Evolutionary conservation across 2,329 filamentous ascomycete genomes (phyloP).

Genomic region (Diaporthe ampelina): DNA sequence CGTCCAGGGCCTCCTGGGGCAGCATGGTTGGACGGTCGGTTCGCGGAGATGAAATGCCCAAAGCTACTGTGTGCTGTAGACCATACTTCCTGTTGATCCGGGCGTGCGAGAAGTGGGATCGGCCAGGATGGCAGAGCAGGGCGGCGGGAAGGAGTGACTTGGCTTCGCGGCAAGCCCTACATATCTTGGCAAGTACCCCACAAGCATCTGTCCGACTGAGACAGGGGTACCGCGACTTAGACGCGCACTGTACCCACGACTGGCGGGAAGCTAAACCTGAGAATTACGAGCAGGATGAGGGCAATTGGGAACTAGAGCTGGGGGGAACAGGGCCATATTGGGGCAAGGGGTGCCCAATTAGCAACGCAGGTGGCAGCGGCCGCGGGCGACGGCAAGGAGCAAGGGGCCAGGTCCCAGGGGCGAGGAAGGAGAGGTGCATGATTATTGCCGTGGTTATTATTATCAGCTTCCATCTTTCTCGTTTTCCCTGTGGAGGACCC

Average conservation of each 20-base stretch:
- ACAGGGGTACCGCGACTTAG: slow-evolving; percentile 19
- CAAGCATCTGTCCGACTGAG: neutral
- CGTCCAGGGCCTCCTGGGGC: neutral
- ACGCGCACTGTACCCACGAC: slow-evolving; percentile 31
- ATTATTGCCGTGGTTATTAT: slow-evolving; percentile 2
- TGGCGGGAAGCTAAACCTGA: slow-evolving; percentile 29
- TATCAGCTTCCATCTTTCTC: neutral
- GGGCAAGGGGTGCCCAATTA: slow-evolving; percentile 6
- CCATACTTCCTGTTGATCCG: slow-evolving; percentile 5
- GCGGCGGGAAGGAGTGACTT: slow-evolving; percentile 33
- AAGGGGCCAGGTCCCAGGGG: neutral
- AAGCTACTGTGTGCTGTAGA: neutral
- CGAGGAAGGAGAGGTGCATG: slow-evolving; percentile 20
- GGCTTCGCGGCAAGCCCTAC: slow-evolving; percentile 16
- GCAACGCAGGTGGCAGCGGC: neutral
- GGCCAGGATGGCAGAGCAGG: slow-evolving; percentile 23
- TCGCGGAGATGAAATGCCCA: slow-evolving; percentile 19
- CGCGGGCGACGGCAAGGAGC: slow-evolving; percentile 17
- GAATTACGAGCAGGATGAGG: slow-evolving; percentile 14
- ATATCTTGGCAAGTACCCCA: slow-evolving; percentile 27
- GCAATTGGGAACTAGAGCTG: neutral
- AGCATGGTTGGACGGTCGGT: slow-evolving; percentile 18
- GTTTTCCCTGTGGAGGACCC: neutral
- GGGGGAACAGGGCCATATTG: slow-evolving; percentile 1
- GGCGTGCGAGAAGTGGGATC: slow-evolving; percentile 11